Conservation (phyloP, 306 rosid species). For the Delonix regia region DNA sequence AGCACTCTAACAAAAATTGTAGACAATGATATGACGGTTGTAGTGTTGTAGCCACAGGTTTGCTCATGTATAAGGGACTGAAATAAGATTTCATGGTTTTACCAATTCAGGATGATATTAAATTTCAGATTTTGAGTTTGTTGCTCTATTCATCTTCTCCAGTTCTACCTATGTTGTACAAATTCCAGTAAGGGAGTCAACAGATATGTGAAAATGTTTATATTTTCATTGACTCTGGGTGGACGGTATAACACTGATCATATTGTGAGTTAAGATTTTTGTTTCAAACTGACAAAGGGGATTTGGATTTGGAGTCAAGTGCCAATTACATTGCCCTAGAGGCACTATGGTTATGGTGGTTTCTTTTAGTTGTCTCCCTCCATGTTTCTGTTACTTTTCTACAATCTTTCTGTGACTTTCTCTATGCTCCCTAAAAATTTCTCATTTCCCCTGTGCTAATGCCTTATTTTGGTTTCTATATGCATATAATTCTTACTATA, state of each 20-base stretch:
- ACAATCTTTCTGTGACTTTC: neutral
- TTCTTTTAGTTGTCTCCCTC: neutral
- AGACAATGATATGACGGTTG: conserved; percentile 2
- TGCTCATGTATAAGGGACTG: neutral
- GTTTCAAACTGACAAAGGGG: neutral
- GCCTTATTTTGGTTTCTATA: neutral
- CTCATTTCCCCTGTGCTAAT: neutral
- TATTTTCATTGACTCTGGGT: neutral
- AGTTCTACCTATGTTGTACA: neutral
- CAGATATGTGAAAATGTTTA: conserved; percentile 1
- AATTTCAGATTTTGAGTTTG: neutral
- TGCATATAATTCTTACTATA: neutral
- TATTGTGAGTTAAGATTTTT: neutral
- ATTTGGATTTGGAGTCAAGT: neutral
- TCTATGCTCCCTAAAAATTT: neutral
- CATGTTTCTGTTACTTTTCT: too few species aligned
- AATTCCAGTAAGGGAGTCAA: neutral
- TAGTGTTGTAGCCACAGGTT: neutral
- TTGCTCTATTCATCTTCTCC: neutral
- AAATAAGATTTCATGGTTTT: conserved; percentile 12
- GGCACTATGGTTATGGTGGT: neutral
- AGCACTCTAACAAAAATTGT: neutral
- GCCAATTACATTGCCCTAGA: neutral
- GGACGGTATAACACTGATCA: neutral
- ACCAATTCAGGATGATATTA: conserved; percentile 14